These are phyloP conservation scores for Cicer yamashitae DNA, from an alignment of 306 rosid genomes.

Conservation along the genomic window DNA sequence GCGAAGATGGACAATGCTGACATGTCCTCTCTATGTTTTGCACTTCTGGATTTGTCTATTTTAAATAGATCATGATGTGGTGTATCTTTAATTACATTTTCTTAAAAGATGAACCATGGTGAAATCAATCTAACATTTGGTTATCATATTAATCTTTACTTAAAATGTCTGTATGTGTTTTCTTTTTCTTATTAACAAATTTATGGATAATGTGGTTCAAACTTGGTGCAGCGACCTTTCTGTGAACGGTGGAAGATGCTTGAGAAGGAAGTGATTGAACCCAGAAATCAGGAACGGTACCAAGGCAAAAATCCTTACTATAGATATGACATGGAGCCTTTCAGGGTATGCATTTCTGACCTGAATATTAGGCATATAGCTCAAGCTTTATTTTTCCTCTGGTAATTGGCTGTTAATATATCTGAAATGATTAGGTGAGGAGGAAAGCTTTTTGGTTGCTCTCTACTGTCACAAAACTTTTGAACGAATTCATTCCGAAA, in stretches of 20 bases:
- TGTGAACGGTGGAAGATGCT: constrained; percentile 97
- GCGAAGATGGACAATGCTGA: neutral
- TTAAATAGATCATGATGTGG: neutral
- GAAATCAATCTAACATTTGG: constrained; percentile 4
- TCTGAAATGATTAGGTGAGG: constrained; percentile 74
- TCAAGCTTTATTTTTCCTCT: constrained; percentile 19
- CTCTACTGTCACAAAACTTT: constrained; percentile 82
- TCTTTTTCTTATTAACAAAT: constrained; percentile 31
- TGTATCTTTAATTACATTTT: neutral
- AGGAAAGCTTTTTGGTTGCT: constrained; percentile 97
- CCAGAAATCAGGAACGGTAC: constrained; percentile 82
- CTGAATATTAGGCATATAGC: constrained; percentile 31
- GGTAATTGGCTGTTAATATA: constrained; percentile 40
- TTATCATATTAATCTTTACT: neutral
- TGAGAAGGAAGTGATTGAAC: constrained; percentile 97
- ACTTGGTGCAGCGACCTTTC: constrained; percentile 86
- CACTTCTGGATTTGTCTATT: constrained; percentile 7
- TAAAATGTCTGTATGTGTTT: constrained; percentile 13
- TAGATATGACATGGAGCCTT: constrained; percentile 94
- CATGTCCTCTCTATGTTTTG: neutral
- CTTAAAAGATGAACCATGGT: constrained; percentile 2
- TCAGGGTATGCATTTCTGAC: constrained; percentile 69
- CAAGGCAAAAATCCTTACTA: constrained; percentile 72
- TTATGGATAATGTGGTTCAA: constrained; percentile 36
- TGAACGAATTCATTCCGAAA: constrained; percentile 85